Evolutionary conservation across 2,329 filamentous ascomycete species (phyloP), one percentile per base, ranked within the genome.

Genomic region (Sporothrix humicola): DNA sequence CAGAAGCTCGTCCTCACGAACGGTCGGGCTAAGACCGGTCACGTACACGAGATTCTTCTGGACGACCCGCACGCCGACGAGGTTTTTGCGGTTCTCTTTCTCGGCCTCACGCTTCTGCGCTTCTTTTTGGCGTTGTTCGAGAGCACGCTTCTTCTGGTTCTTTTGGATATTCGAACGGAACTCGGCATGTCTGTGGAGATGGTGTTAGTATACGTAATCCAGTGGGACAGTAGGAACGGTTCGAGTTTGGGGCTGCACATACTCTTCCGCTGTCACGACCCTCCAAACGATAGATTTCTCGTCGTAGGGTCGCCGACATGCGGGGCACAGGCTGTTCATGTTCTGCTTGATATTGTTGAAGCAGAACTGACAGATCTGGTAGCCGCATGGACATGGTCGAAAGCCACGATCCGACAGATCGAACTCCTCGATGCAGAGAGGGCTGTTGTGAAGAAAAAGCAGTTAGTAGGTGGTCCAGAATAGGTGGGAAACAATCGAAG

Each of bases 291-390:
- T 98, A 44, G 94, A 97, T 81, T 95, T 95, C 78, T 99, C 97
- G 82, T 98, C 94, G 82, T 99, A 99, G 6, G 94, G 92, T 81
- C 96, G 89, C 83, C 96, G 90, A 82, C 96, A 99, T 77, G 97
- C 97, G n/a, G 96, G 96, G 82, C 96, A 99, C 73, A 98, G 88
- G 50, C 95, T 95, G 81, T 98, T 98, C 88, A 97, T 94, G 79
- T 98, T 98, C 79, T 93, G 97, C 84, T 97, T 97, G 82, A 99
- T 97, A 82, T 98, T 99, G 84, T 99, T 98, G 86, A 95, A 99
- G 85, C 96, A 99, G 84, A 99, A 99, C 86, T 99, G 97, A 83
- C 96, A 99, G 82, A 99, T 95, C 95, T 98, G 95, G 80, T 99
- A 99, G 75, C 96, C 96, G 81, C 96, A 99, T 73, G 95, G 95